A percentile compares a stretch with the other conserved stretches of the same genome.
Evolutionary conservation across 1,284 basidiomycete species (phyloP).

Genomic region (Melampsora larici-populina): DNA sequence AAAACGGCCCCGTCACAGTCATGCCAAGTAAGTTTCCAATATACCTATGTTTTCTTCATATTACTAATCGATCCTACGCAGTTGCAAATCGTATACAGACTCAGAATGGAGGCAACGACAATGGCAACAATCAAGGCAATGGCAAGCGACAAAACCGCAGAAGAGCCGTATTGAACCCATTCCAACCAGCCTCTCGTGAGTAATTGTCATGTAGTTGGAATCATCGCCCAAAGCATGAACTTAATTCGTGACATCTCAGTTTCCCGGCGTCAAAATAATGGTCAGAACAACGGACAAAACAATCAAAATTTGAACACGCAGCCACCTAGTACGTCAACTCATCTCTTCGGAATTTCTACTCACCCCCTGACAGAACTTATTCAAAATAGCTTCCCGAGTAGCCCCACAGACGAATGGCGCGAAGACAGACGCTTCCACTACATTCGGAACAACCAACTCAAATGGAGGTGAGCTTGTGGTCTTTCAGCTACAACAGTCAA

Average conservation of each 20-base stretch:
- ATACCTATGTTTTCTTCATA: neutral
- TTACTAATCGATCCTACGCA: neutral
- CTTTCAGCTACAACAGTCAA: too few species aligned
- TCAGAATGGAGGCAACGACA: constrained; percentile 2
- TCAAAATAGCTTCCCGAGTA: constrained; percentile 10
- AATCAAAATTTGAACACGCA: too few species aligned
- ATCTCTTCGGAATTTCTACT: neutral
- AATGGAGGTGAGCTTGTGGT: too few species aligned
- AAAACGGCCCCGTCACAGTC: constrained; percentile 19
- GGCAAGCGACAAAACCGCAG: neutral
- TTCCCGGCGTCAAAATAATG: neutral
- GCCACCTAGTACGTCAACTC: too few species aligned
- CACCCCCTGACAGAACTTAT: neutral
- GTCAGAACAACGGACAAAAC: too few species aligned
- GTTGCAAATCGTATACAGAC: constrained; percentile 32
- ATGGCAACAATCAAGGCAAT: neutral
- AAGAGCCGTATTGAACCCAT: neutral
- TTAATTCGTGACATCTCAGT: neutral
- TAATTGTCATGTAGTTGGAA: too few species aligned
- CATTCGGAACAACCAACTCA: constrained; percentile 14
- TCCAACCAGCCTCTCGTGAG: too few species aligned
- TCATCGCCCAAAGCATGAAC: too few species aligned
- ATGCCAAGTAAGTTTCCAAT: constrained; percentile 35
- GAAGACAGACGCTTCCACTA: constrained; percentile 12
- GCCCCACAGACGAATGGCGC: neutral